Evolutionary conservation across 2,329 filamentous ascomycete species (phyloP).

Genomic region (Paracoccidioides brasiliensis): DNA sequence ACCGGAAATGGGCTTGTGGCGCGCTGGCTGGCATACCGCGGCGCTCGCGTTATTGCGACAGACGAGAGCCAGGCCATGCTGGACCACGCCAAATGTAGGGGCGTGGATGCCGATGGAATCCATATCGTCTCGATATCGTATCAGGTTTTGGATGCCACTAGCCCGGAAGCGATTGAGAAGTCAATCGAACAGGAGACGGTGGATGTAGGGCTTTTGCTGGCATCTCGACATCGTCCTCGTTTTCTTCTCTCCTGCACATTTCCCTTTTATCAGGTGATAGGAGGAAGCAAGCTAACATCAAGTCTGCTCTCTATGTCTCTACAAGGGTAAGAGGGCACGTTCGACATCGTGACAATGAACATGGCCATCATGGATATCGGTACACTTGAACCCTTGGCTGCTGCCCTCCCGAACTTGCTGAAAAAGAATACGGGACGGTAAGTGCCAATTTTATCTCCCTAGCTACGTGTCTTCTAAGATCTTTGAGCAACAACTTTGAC

Average conservation of each 20-base stretch:
- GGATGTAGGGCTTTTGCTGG: slow-evolving; percentile 3
- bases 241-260: not conserved
- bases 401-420: slow-evolving; percentile 30
- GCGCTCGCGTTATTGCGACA: slow-evolving; percentile 31
- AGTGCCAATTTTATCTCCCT: slow-evolving; percentile 13
- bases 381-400: slow-evolving; percentile 31
- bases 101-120: slow-evolving; percentile 8
- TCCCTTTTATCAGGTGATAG: not conserved
- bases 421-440: slow-evolving; percentile 29
- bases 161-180: slow-evolving; percentile 18
- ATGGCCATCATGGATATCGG: slow-evolving; percentile 40
- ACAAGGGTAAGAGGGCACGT: slow-evolving; percentile 18
- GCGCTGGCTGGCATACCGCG: slow-evolving; percentile 30
- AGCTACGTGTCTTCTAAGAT: not conserved
- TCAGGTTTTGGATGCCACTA: slow-evolving; percentile 29
- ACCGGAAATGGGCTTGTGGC: slow-evolving; percentile 39
- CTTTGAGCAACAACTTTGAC: not conserved
- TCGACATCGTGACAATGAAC: slow-evolving; percentile 37
- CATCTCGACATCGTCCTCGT: not conserved
- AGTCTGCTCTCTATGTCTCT: slow-evolving; percentile 5
- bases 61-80: slow-evolving; percentile 35
- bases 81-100: slow-evolving; percentile 20
- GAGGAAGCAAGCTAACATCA: slow-evolving; percentile 3
- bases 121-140: slow-evolving; percentile 18
- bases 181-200: slow-evolving; percentile 14